Conservation (phyloP, 805 yeast species). For the Wickerhamomyces rabaulensis region DNA sequence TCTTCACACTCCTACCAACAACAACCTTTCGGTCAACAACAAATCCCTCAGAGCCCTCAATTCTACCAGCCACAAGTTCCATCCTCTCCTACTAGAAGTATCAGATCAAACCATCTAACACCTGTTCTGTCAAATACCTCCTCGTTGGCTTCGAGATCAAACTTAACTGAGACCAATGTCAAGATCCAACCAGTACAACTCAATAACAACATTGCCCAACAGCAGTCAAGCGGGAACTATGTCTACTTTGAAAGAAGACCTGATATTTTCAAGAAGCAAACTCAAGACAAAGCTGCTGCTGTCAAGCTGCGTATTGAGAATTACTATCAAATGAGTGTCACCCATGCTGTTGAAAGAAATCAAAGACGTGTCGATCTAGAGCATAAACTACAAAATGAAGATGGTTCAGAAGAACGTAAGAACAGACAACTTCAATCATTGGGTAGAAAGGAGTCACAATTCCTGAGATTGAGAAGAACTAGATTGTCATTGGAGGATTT, state of each 20-base stretch:
- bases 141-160: conserved; percentile 18
- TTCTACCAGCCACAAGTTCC: conserved; percentile 27
- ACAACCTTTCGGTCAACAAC: conserved; percentile 13
- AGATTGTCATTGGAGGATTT: conserved; percentile 93
- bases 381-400: conserved; percentile 66
- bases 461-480: conserved; percentile 80
- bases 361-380: conserved; percentile 86
- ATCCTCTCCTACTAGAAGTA: conserved; percentile 27
- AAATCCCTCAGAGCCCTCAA: conserved; percentile 22
- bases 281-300: conserved; percentile 35
- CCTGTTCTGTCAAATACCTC: conserved; percentile 21
- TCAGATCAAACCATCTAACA: conserved; percentile 22
- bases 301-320: conserved; percentile 74
- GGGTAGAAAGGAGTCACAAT: conserved; percentile 86
- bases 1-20: conserved; percentile 7
- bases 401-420: conserved; percentile 63
- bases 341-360: conserved; percentile 90
- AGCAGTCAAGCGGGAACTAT: conserved; percentile 13
- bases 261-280: conserved; percentile 24
- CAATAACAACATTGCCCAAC: not conserved
- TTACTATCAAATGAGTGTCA: conserved; percentile 88
- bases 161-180: conserved; percentile 6
- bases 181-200: conserved; percentile 17
- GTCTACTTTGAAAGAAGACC: conserved; percentile 27
- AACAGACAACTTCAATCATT: conserved; percentile 72